Percentiles rank a stretch among this genome's conserved stretches.
These are phyloP conservation scores for Stromatinia cepivora DNA, from an alignment of 2,329 filamentous ascomycete species.

Conservation along the genomic window DNA sequence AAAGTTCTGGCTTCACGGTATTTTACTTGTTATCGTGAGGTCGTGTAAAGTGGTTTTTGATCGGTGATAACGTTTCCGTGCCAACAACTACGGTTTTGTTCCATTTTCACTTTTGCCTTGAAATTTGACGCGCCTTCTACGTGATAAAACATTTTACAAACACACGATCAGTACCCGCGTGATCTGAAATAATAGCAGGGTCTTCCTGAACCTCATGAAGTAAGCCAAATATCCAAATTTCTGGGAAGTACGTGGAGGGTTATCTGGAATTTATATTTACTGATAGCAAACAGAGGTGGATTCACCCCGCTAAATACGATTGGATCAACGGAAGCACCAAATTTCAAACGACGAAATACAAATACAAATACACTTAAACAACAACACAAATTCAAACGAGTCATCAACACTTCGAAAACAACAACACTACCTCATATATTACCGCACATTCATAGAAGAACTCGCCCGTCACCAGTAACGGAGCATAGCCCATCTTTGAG, in stretches of 20 bases:
- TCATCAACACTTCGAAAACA: not conserved
- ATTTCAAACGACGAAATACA: constrained; percentile 15
- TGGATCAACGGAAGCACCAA: constrained; percentile 23
- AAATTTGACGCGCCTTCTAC: constrained; percentile 7
- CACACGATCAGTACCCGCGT: not conserved
- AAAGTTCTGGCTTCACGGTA: not conserved
- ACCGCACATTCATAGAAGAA: constrained; percentile 1
- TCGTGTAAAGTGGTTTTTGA: constrained; percentile 23
- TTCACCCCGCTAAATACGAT: constrained; percentile 25
- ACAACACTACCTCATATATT: not conserved
- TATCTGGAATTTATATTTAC: constrained; percentile 9
- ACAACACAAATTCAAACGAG: constrained; percentile 6
- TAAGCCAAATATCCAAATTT: constrained; percentile 16
- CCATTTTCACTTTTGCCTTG: not conserved
- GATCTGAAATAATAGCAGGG: not conserved
- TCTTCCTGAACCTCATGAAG: constrained; percentile 20
- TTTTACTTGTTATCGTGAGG: not conserved
- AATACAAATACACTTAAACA: constrained; percentile 1
- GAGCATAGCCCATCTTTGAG: constrained; percentile 31
- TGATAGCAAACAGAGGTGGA: constrained; percentile 19
- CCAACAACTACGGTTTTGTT: constrained; percentile 17
- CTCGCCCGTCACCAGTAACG: not conserved
- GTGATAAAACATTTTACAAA: not conserved
- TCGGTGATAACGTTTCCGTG: constrained; percentile 22
- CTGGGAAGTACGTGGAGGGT: not conserved